These are phyloP conservation scores for Eustoma russellianum DNA, from an alignment of 257 asterid species.

Conservation along the genomic window DNA sequence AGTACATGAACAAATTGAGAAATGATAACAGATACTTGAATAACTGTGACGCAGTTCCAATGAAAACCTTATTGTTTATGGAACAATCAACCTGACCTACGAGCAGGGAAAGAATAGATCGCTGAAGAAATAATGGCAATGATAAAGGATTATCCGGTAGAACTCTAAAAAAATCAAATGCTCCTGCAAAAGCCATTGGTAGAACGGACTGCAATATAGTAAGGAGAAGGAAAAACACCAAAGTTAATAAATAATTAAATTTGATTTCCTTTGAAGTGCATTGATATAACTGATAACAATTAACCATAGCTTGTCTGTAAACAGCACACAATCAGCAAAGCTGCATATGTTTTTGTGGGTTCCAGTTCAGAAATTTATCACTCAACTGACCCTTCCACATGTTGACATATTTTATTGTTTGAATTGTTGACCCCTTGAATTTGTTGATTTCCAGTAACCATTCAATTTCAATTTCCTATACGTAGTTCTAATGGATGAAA, in stretches of 20 bases:
- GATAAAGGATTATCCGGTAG: conserved; percentile 53
- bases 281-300: neutral
- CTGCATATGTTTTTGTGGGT: too few relatives aligned
- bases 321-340: too few relatives aligned
- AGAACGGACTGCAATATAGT: conserved; percentile 63
- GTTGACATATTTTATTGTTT: too few relatives aligned
- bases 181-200: conserved; percentile 61
- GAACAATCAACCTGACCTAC: conserved; percentile 44
- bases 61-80: conserved; percentile 25
- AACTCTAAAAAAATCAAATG: conserved; percentile 60
- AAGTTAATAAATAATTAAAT: conserved; percentile 15
- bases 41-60: conserved; percentile 50
- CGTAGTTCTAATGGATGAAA: too few relatives aligned
- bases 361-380: too few relatives aligned
- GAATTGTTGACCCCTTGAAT: too few relatives aligned
- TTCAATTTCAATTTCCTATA: too few relatives aligned
- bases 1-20: conserved; percentile 41
- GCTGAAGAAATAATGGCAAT: conserved; percentile 58
- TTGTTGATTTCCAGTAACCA: too few relatives aligned
- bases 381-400: too few relatives aligned
- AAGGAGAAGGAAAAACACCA: conserved; percentile 11
- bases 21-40: conserved; percentile 60
- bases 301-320: too few relatives aligned
- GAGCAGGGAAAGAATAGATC: conserved; percentile 33
- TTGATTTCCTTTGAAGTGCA: neutral